Base-by-base conservation (phyloP, 78 protist genomes). In the Dictyostelium brefeldianum region DNA sequence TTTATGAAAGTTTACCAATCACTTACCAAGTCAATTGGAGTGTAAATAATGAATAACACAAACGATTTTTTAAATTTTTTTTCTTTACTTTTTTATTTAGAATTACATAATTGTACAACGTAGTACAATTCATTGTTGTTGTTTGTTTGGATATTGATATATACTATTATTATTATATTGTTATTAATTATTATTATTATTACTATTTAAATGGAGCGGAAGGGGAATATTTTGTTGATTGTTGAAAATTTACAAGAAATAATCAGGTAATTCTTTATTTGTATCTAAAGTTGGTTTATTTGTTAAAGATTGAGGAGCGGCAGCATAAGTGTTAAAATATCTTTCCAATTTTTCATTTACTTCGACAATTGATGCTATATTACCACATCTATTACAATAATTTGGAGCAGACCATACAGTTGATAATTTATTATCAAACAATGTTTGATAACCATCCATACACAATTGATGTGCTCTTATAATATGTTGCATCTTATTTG, bases 351-450 rank as follows among this genome's bases (percentile, higher is more conserved):
- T 17, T 29, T 97, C 98, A 53, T 97, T 97, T 0, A 98, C 80
- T 67, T 98, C 99, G 83, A 98, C 85, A 27, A 98, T 96, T 18
- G 98, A 96, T 0, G 98, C 99, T 83, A 96, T 96, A 81, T 98
- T 98, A 25, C 99, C 99, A 87, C 99, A 99, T 41, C 99, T 97
- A 89, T 98, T 97, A 54, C 99, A 98, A 91, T 99, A 99, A 96
- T 99, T 99, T 6, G 99, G 99, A 14, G 99, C 99, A 1, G 97
- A 89, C 94, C 99, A 99, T 59, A 99, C 94, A 31, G 99, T 99
- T 14, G 94, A 98, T 71, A 27, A 91, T 97, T 57, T 91, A n/a
- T 81, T 56, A 50, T 81, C 87, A 43, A 91, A 91, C 14, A 91
- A 73, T 7, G 83, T 97, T 80, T 96, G 97, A 96, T 98, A 98